Conservation (phyloP, 176 grass and related monocot genomes). For the Bromus sterilis region DNA sequence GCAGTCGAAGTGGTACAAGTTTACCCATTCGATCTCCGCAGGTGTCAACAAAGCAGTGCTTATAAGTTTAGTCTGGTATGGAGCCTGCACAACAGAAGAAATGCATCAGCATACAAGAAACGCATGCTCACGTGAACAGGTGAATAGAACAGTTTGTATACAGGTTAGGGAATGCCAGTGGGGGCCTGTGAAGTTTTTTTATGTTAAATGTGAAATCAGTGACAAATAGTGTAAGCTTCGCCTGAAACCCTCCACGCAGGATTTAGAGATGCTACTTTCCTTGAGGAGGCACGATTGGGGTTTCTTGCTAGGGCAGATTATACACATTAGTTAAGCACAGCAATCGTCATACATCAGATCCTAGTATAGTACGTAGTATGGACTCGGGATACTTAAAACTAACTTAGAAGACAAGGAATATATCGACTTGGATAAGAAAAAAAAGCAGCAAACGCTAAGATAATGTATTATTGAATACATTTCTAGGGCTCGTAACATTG, state of each 20-base stretch:
- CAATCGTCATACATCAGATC: neutral
- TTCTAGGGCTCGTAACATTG: neutral
- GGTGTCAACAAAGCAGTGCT: conserved; percentile 49
- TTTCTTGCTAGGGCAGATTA: neutral
- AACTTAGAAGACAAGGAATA: neutral
- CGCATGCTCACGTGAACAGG: neutral
- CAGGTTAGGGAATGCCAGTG: neutral
- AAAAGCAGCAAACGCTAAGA: neutral
- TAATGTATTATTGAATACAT: neutral
- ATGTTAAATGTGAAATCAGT: neutral
- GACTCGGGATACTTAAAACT: neutral
- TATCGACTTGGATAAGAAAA: neutral
- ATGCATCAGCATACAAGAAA: conserved; percentile 1
- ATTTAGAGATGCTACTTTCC: neutral
- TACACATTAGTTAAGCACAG: neutral
- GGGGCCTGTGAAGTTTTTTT: neutral
- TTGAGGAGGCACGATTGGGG: neutral
- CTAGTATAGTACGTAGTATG: neutral
- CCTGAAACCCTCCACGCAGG: neutral
- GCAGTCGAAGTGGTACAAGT: conserved; percentile 65
- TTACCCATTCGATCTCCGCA: conserved; percentile 80
- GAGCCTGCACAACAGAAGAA: conserved; percentile 40
- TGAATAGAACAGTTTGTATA: neutral
- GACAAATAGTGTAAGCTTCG: neutral
- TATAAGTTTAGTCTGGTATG: conserved; percentile 84